phyloP scores from a whole-genome alignment of 257 asterid genomes.

The Ophiorrhiza pumila region DNA sequence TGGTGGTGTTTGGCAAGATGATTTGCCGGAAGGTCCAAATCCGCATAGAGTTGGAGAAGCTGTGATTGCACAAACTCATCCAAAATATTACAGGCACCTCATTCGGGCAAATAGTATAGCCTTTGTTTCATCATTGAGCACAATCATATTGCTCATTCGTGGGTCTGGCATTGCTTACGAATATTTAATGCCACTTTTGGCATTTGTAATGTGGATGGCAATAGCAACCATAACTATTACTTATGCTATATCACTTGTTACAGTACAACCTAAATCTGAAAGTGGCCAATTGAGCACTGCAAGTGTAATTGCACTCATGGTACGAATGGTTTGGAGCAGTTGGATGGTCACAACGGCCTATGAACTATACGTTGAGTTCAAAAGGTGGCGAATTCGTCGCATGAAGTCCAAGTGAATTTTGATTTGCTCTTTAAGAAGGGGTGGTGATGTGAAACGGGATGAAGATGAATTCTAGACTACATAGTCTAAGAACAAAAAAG shows the following conservation, averaged over 20 bases:
- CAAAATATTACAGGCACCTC: not conserved
- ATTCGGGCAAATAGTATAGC: not conserved
- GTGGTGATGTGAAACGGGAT: too few relatives aligned
- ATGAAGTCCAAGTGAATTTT: too few relatives aligned
- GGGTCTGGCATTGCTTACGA: not conserved
- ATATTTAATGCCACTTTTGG: not conserved
- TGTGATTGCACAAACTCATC: constrained; percentile 6
- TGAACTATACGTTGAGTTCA: not conserved
- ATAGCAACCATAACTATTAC: not conserved
- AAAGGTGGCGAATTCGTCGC: not conserved
- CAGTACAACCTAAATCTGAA: not conserved
- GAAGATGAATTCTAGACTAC: too few relatives aligned
- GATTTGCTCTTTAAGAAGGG: too few relatives aligned
- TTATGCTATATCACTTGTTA: not conserved
- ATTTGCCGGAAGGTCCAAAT: not conserved
- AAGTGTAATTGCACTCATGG: not conserved
- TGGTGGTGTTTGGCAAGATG: not conserved
- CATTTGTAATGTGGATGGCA: not conserved
- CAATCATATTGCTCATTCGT: not conserved
- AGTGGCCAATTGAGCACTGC: not conserved
- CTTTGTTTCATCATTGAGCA: not conserved
- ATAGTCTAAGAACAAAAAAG: too few relatives aligned
- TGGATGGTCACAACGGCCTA: not conserved
- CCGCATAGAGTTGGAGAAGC: constrained; percentile 1
- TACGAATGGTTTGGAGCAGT: not conserved